Evolutionary conservation across 805 yeast species (phyloP), one percentile per base, ranked within the genome.

Genomic region (Candida easanensis): DNA sequence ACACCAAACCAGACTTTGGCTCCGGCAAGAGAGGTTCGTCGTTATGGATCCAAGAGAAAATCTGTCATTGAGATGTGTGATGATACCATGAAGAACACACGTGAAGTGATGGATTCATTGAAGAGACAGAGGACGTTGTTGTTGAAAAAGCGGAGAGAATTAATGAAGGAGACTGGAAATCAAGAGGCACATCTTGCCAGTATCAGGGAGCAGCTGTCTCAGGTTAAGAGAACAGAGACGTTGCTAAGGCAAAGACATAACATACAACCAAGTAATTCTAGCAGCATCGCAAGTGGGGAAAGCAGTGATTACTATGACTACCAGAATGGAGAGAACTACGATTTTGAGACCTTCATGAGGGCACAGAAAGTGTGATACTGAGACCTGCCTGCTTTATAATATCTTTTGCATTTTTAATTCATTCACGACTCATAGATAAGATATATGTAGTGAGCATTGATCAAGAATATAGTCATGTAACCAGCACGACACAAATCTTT

Each of bases 31-130:
- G 19, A 30, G 11, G 22, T 43, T 26, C 45, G 51, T 25, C 39
- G 41, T 4, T 41, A 55, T 20, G 49, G 49, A 7, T 37, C 48
- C n/a, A 40, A 47, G 17, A 41, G 45, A 5, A 51, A 42, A 25
- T 38, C 52, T 13, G 58, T 53, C 14, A 33, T 52, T 15, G 53
- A 53, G 14, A 18, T 58, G 31, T 56, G 60, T 48, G 61, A 54
- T n/a, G 55, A 50, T 5, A 48, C 62, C 0, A 53, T 58, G 57
- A 16, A 38, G 14, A 42, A 32, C n/a, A 52, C 60, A 3, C 36
- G 37, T 16, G 45, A 45, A 11, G 54, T 58, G 5, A 43, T 58
- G 46, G 54, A 57, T 4, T 42, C 51, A 8, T 39, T 58, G 31
- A 44, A 46, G 38, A 58, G 62, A 44, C 62, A 58, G 36, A 42